Conservation (phyloP, 2,329 filamentous ascomycete species). For the Cercospora janseana region DNA sequence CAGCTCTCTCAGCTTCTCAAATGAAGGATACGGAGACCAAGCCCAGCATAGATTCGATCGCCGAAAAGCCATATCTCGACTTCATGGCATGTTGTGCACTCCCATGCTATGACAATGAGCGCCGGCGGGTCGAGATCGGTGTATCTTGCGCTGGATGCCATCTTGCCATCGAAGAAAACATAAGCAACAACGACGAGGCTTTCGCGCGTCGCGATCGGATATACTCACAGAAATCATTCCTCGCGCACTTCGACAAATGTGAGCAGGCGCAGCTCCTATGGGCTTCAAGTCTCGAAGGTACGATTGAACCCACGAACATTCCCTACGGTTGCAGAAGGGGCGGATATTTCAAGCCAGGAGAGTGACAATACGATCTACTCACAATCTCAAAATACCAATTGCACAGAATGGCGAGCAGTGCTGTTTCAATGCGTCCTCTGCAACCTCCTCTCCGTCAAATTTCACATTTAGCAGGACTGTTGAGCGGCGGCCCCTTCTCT, state of each 20-base stretch:
- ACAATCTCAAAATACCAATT: neutral
- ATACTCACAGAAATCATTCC: constrained; percentile 5
- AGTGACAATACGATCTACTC: too few species aligned
- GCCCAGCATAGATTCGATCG: neutral
- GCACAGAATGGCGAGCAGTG: neutral
- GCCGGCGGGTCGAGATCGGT: neutral
- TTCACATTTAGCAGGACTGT: neutral
- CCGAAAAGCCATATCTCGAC: neutral
- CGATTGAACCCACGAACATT: neutral
- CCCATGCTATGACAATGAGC: neutral
- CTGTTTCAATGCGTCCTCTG: neutral
- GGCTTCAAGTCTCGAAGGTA: constrained; percentile 3
- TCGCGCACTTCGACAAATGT: constrained; percentile 6
- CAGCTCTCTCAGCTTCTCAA: neutral
- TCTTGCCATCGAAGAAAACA: neutral
- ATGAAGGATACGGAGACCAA: neutral
- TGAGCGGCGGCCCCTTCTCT: neutral
- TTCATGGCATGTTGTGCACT: neutral
- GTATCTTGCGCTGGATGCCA: constrained; percentile 9
- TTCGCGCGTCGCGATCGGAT: neutral
- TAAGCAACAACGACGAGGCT: neutral
- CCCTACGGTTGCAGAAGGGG: neutral
- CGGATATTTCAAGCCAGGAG: neutral
- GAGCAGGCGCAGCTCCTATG: constrained; percentile 3
- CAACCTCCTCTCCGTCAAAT: neutral